A percentile compares a stretch with the other conserved stretches of the same genome.
These are phyloP conservation scores for Mycena olivaceomarginata DNA, from an alignment of 768 basidiomycete species.

Conservation along the genomic window DNA sequence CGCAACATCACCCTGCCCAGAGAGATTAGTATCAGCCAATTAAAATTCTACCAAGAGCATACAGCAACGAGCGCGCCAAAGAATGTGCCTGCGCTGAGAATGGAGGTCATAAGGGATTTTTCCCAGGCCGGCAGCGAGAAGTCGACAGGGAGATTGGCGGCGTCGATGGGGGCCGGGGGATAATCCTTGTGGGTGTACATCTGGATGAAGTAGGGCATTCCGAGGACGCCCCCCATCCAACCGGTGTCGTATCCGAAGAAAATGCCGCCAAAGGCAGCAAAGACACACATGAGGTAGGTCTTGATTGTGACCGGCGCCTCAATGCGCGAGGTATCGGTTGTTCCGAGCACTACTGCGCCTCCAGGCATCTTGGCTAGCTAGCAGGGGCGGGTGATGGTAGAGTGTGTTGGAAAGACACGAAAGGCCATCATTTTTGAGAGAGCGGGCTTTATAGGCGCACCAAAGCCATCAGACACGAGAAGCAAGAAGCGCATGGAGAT, in stretches of 20 bases:
- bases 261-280: conserved; percentile 71
- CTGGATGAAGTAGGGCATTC: conserved; percentile 75
- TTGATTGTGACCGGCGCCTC: conserved; percentile 41
- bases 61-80: conserved; percentile 77
- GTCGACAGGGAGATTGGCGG: conserved; percentile 42
- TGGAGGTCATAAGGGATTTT: conserved; percentile 72
- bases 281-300: conserved; percentile 48
- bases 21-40: not conserved
- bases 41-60: conserved; percentile 49
- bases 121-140: conserved; percentile 67
- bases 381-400: not conserved
- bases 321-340: conserved; percentile 38
- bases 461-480: conserved; percentile 3
- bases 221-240: conserved; percentile 85
- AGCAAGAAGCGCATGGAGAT: not conserved
- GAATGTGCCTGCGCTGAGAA: conserved; percentile 92
- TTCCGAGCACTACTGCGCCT: conserved; percentile 40
- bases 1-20: conserved; percentile 41
- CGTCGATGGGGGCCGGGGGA: not conserved
- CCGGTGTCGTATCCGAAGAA: conserved; percentile 88
- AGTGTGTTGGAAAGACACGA: conserved; percentile 23
- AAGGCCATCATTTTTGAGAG: not conserved
- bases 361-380: conserved; percentile 37
- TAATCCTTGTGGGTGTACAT: conserved; percentile 40
- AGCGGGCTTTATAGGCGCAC: conserved; percentile 15